phyloP scores from a whole-genome alignment of 148 eudicot species.

The Camellia japonica region DNA sequence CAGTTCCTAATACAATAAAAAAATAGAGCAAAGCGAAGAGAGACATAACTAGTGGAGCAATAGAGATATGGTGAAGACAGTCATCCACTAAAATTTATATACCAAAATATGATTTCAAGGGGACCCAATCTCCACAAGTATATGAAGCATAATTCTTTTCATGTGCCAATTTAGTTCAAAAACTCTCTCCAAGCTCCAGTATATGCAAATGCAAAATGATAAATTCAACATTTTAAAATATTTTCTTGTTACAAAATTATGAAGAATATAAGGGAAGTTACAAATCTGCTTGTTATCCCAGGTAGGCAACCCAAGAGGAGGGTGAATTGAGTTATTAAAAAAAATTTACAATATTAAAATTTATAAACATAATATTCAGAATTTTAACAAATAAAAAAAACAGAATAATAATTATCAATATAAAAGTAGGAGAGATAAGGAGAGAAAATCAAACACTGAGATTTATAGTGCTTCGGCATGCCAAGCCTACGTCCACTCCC shows the following conservation, averaged over 20 bases:
- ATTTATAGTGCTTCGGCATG: too few species aligned
- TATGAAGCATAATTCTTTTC: background rate
- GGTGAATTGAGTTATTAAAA: too few species aligned
- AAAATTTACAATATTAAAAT: too few species aligned
- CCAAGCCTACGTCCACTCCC: too few species aligned
- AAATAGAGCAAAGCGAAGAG: background rate
- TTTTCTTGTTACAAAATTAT: background rate
- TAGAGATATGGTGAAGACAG: background rate
- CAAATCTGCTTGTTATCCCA: too few species aligned
- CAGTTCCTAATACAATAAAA: slow-evolving; percentile 54
- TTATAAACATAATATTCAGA: too few species aligned
- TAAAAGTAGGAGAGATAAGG: too few species aligned
- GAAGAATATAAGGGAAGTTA: background rate
- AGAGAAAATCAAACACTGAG: too few species aligned
- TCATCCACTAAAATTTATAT: background rate
- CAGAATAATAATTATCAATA: too few species aligned
- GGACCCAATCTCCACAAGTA: background rate
- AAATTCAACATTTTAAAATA: background rate
- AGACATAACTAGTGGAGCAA: background rate
- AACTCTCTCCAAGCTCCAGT: background rate
- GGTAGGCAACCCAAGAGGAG: too few species aligned
- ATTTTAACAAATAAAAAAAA: too few species aligned
- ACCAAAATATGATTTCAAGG: background rate
- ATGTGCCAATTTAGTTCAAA: background rate
- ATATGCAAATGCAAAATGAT: background rate